Evolutionary conservation across 2,329 filamentous ascomycete species (phyloP), one percentile per base, ranked within the genome.

Genomic region (Pseudocercospora eumusae): DNA sequence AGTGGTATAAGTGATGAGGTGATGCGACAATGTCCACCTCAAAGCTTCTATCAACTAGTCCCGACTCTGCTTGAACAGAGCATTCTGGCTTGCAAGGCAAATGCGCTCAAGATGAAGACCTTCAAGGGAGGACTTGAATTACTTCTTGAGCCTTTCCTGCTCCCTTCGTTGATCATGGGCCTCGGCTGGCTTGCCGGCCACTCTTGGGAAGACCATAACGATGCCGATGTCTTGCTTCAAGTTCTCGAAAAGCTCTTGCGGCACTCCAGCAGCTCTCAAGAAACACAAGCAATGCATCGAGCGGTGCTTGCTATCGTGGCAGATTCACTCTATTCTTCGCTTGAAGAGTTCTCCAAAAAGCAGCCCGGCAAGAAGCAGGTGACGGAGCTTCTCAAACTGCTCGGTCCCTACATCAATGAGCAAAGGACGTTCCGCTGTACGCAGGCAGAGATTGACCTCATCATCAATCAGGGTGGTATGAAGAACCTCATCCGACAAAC

Each of bases 21-120:
- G 7, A 91, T 93, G 85, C 88, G 89, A 8, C 89, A 89, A 1
- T 95, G 91, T 69, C 87, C 88, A 1, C 91, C 91, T 0, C 90
- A 93, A 71, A 87, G 92, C 42, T 95, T 95, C 72, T 93, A 93
- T 69, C 78, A 90, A 18, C 81, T 95, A 3, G 86, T 92, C 13
- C 89, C 91, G 1, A 88, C 89, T 0, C 78, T 95, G 0, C 92
- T 93, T 72, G 84, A 88, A 67, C 88, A 92, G 68, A 91, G 89
- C 45, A 84, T 92, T 0, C 79, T 89, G 36, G 91, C 89, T 0
- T 87, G 86, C 67, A 84, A 84, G n/a, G 82, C 82, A 1, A 86
- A 86, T 5, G 81, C 85, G 44, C 75, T 96, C 4, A 83, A 83
- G 0, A 84, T 91, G 49, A 88, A 92, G 42, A 85, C 82, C 36